A percentile compares a stretch with the other conserved stretches of the same genome.
These are phyloP conservation scores for Alternaria brassicae DNA, from an alignment of 2,329 filamentous ascomycete genomes.

Conservation along the genomic window DNA sequence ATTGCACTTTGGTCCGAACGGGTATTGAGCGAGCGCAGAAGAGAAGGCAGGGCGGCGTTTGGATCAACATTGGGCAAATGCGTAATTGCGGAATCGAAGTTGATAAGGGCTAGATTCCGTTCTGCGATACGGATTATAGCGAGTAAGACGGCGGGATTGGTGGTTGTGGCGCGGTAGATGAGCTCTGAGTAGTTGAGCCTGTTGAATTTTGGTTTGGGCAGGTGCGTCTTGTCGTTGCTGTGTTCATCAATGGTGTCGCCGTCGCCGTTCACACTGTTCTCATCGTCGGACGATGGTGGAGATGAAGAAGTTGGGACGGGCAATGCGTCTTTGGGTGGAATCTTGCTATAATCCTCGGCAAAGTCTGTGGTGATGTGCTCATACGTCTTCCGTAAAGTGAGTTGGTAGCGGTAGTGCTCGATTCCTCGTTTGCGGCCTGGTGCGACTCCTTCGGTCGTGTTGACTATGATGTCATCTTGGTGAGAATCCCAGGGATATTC, in stretches of 20 bases:
- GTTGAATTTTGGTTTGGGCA: background rate
- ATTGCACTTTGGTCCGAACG: rapidly evolving
- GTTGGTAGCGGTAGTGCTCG: slow-evolving; percentile 15
- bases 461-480: slow-evolving; percentile 26
- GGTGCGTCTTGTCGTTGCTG: background rate
- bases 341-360: background rate
- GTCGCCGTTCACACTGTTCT: no score
- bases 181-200: background rate
- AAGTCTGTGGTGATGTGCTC: background rate
- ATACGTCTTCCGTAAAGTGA: slow-evolving; percentile 2
- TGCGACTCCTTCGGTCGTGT: slow-evolving; percentile 16
- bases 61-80: slow-evolving; percentile 30
- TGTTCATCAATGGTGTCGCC: background rate
- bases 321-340: background rate
- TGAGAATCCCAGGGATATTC: slow-evolving; percentile 19
- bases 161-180: slow-evolving; percentile 27
- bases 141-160: slow-evolving; percentile 27
- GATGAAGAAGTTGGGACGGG: rapidly evolving
- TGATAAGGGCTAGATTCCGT: slow-evolving; percentile 24
- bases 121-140: slow-evolving; percentile 32
- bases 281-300: rapidly evolving
- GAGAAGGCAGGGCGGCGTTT: slow-evolving; percentile 8
- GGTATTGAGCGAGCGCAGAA: background rate
- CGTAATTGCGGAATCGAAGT: slow-evolving; percentile 25
- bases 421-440: background rate